A percentile compares a stretch with the other conserved stretches of the same genome.
Evolutionary conservation across 192 early-diverging fungal genomes (phyloP).

Genomic region (Gonapodya sp.): DNA sequence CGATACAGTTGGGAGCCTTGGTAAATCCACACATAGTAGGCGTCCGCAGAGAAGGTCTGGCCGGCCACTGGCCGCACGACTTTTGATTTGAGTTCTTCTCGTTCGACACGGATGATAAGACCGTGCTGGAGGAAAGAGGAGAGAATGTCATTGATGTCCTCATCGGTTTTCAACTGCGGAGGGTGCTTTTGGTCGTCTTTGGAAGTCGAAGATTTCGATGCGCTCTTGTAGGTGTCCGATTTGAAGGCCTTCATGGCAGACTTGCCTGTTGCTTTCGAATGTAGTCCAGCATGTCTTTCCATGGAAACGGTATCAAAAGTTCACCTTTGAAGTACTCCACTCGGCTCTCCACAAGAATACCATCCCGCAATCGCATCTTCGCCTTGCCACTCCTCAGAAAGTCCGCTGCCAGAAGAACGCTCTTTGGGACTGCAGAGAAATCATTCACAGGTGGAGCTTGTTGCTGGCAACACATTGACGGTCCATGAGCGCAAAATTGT

Average conservation of each 20-base stretch:
- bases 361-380: conserved; percentile 68
- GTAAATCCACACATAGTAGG: conserved; percentile 89
- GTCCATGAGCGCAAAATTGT: too few species aligned
- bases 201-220: conserved; percentile 20
- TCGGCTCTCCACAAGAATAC: conserved; percentile 77
- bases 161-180: conserved; percentile 43
- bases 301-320: too few species aligned
- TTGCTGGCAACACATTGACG: too few species aligned
- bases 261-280: conserved; percentile 52
- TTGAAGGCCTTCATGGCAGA: conserved; percentile 57
- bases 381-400: conserved; percentile 69
- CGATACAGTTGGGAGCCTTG: conserved; percentile 75
- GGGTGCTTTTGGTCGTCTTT: not conserved
- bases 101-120: conserved; percentile 71
- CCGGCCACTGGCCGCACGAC: conserved; percentile 38
- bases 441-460: not conserved
- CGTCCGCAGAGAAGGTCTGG: conserved; percentile 64
- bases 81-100: conserved; percentile 32
- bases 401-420: conserved; percentile 56
- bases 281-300: too few species aligned
- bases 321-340: conserved; percentile 90
- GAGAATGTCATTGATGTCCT: conserved; percentile 54
- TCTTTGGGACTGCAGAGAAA: conserved; percentile 31
- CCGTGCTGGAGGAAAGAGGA: conserved; percentile 55
- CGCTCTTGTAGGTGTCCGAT: conserved; percentile 37